Percentiles rank a stretch among this genome's conserved stretches.
Evolutionary conservation across 2,329 filamentous ascomycete genomes (phyloP).

Genomic region (Iodosphaeria phyllophila): DNA sequence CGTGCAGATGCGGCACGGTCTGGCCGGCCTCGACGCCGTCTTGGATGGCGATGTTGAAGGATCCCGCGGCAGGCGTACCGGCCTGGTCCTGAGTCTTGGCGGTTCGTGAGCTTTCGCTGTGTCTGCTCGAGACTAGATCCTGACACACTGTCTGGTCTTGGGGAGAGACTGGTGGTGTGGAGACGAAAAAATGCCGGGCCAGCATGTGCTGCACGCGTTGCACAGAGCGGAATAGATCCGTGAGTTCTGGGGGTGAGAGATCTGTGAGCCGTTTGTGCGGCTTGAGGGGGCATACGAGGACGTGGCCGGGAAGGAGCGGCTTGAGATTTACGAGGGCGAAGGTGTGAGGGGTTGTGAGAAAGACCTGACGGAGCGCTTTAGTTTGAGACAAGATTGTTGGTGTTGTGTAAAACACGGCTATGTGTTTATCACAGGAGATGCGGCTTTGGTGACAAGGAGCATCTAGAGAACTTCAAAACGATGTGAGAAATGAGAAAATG

Average conservation of each 20-base stretch:
- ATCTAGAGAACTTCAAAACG: too few species aligned
- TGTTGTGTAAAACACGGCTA: too few species aligned
- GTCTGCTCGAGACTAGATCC: neutral
- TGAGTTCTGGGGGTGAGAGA: conserved; percentile 49
- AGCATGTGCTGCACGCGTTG: conserved; percentile 68
- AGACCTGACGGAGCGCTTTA: conserved; percentile 46
- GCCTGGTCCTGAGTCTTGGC: conserved; percentile 11
- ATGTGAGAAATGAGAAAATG: too few species aligned
- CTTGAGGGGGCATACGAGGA: conserved; percentile 66
- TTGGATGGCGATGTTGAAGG: conserved; percentile 89
- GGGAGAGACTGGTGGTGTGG: conserved; percentile 1
- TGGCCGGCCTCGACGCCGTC: conserved; percentile 82
- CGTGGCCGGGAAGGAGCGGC: conserved; percentile 80
- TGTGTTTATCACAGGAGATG: too few species aligned
- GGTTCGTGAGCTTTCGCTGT: too few species aligned
- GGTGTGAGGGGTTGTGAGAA: conserved; percentile 59
- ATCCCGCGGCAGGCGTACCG: conserved; percentile 32
- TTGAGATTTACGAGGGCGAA: conserved; percentile 93
- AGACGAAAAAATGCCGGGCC: conserved; percentile 31
- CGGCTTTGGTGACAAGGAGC: too few species aligned
- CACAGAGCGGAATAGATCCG: conserved; percentile 74
- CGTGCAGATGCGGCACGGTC: conserved; percentile 84
- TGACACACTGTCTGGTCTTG: neutral
- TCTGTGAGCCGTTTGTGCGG: conserved; percentile 57
- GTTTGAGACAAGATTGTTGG: too few species aligned